Conservation (phyloP, 306 rosid species). For the Heteromeles arbutifolia region DNA sequence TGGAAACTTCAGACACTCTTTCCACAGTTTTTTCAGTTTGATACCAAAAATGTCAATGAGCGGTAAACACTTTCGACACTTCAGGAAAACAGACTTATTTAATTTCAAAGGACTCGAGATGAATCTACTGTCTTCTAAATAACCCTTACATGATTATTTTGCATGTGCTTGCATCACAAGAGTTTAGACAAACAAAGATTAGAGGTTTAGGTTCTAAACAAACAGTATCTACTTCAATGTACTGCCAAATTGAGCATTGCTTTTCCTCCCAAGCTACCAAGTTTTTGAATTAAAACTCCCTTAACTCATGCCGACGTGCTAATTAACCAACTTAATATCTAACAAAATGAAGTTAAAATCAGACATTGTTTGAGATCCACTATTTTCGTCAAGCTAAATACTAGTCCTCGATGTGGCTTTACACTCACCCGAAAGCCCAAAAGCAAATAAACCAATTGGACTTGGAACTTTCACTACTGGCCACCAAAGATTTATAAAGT, state of each 20-base stretch:
- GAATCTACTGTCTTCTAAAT: background rate
- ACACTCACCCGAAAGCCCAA: constrained; percentile 8
- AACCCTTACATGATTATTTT: background rate
- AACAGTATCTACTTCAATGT: background rate
- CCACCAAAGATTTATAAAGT: constrained; percentile 14
- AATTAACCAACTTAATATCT: background rate
- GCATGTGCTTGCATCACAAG: background rate
- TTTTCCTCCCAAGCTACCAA: background rate
- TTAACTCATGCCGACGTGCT: background rate
- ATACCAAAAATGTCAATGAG: constrained; percentile 1
- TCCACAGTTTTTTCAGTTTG: background rate
- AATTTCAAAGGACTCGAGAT: background rate
- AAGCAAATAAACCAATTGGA: constrained; percentile 3
- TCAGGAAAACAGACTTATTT: background rate
- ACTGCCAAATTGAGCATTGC: background rate
- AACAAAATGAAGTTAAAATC: background rate
- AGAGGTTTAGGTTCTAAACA: background rate
- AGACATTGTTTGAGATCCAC: background rate
- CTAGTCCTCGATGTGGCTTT: background rate
- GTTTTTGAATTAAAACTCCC: background rate
- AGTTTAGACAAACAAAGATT: background rate
- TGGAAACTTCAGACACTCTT: constrained; percentile 2
- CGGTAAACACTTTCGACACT: background rate
- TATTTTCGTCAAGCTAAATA: background rate
- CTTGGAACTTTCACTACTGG: background rate